Base-by-base conservation (phyloP, 345 rosid genomes). In the Euphorbia pulcherrima region DNA sequence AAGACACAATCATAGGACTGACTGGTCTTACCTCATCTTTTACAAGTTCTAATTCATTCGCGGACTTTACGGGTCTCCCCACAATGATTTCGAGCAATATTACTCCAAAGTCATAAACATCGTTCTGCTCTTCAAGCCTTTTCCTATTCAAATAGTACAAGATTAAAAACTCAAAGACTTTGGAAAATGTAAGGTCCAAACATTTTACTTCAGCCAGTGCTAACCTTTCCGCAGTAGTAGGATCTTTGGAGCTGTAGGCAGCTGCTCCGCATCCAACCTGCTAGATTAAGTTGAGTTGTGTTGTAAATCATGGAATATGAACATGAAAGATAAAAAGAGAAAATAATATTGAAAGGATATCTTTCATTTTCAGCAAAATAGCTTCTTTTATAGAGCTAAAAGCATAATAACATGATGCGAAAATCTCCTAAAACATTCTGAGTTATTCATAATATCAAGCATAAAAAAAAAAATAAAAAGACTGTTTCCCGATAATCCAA, bases 21-120 rank as follows among this genome's bases (percentile, higher is more conserved):
- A 60, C 35, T 68, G 64, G 1, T 6, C 30, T 75, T 77, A 85
- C 97, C 88, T 83, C 87, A 23, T 87, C 83, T 79, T 67, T 87
- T 40, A 87, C 67, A 62, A 44, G 68, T 65, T 80, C 83, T 33
- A 89, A 82, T 72, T 91, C 92, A 48, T 62, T 80, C 81, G 40
- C 73, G 62, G 86, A 72, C 46, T 74, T 78, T 75, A 87, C 23
- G 56, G 89, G 86, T 68, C 82, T 85, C 62, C 97, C 97, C 37
- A 81, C 81, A 68, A 94, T 84, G 64, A 88, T 82, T 79, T 94
- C 99, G 4, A 91, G 88, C 78, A 94, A 80, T 67, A 91, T 91
- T 70, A 87, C 82, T 70, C 99, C 97, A 59, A 91, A 86, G 74
- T 88, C 89, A 68, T 83, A 83, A 30, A 94, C 74, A 47, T 91